phyloP scores from a whole-genome alignment of 148 eudicot genomes.

The Talinum fruticosum region DNA sequence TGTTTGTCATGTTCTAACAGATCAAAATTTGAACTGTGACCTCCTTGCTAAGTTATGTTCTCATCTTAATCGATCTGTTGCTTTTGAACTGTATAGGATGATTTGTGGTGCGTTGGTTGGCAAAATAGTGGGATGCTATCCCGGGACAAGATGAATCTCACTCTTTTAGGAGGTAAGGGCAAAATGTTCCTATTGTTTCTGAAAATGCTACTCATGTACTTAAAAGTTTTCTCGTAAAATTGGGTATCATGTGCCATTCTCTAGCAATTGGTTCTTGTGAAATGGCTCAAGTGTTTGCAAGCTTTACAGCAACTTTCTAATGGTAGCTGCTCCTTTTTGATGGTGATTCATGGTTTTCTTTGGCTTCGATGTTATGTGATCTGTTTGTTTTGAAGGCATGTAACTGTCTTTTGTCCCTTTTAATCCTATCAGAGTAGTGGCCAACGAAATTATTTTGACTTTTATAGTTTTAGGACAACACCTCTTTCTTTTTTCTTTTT shows the following conservation, averaged over 20 bases:
- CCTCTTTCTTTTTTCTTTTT: no score
- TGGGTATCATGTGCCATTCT: conserved; percentile 1
- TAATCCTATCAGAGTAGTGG: no score
- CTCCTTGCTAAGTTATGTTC: background rate
- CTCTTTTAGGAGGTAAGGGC: conserved; percentile 71
- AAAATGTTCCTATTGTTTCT: conserved; percentile 7
- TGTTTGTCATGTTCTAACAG: background rate
- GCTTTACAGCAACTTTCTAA: background rate
- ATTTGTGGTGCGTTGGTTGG: conserved; percentile 86
- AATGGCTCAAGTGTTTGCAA: background rate
- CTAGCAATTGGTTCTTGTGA: background rate
- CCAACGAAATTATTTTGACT: no score
- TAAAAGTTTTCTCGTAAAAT: background rate
- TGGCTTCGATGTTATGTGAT: no score
- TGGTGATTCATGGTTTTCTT: no score
- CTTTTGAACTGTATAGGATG: conserved; percentile 57
- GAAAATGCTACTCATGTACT: background rate
- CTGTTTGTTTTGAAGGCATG: no score
- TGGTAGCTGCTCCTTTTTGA: background rate
- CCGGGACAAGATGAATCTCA: conserved; percentile 60
- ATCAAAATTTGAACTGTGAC: background rate
- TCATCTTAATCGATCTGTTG: background rate
- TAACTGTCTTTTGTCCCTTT: no score
- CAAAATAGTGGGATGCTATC: conserved; percentile 74
- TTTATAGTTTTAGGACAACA: no score